Percentiles rank a stretch among this genome's conserved stretches.
Conservation (phyloP, 495 filamentous ascomycete species). For the Tuber magnatum region DNA sequence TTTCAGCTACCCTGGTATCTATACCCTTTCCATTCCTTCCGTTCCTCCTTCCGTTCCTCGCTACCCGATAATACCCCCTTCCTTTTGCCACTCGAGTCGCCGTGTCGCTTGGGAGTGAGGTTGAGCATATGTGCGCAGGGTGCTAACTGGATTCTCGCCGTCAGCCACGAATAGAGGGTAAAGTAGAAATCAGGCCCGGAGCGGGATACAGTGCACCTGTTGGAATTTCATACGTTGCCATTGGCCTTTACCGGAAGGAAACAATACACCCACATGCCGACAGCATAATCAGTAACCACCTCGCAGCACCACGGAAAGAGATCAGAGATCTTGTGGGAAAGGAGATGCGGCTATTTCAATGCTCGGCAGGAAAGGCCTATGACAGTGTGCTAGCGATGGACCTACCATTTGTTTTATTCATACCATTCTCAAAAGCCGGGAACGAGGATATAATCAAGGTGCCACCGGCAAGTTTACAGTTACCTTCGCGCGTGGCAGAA, state of each 20-base stretch:
- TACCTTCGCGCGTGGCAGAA: constrained; percentile 85
- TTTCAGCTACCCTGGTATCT: constrained; percentile 91
- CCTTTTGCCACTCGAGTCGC: background rate
- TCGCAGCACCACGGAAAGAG: constrained; percentile 87
- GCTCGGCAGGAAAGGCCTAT: constrained; percentile 69
- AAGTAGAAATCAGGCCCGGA: constrained; percentile 89
- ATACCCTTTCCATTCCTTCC: constrained; percentile 8
- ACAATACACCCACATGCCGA: constrained; percentile 95
- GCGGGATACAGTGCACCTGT: constrained; percentile 79
- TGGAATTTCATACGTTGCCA: constrained; percentile 83
- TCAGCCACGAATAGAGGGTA: constrained; percentile 91
- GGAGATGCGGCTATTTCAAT: constrained; percentile 86
- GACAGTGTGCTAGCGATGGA: constrained; percentile 96
- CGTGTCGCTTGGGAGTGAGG: constrained; percentile 6
- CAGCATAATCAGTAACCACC: constrained; percentile 81
- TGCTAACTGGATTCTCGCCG: constrained; percentile 37
- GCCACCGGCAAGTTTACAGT: constrained; percentile 83
- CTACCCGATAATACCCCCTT: constrained; percentile 10
- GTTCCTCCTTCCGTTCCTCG: background rate
- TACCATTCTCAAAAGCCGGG: constrained; percentile 83
- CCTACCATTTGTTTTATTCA: constrained; percentile 91
- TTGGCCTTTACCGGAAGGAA: constrained; percentile 85
- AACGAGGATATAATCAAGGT: constrained; percentile 82
- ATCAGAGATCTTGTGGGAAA: constrained; percentile 88
- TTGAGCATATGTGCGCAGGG: constrained; percentile 35